These are phyloP conservation scores for Penicillium griseofulvum DNA, from an alignment of 2,329 filamentous ascomycete genomes.

Conservation along the genomic window DNA sequence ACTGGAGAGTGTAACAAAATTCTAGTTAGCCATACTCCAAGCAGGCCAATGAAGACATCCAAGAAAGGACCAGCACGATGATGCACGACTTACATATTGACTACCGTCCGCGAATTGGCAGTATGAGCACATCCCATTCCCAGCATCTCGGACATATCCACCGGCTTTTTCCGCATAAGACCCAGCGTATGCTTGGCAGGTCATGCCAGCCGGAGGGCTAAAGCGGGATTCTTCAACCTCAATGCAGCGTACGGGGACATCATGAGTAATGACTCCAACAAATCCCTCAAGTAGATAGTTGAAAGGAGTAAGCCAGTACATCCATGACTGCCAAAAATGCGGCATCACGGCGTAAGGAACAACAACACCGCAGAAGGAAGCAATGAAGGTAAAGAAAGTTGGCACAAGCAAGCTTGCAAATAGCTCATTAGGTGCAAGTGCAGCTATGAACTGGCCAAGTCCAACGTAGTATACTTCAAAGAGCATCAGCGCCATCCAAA, in stretches of 20 bases:
- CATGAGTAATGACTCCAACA: constrained; percentile 55
- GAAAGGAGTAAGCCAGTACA: constrained; percentile 68
- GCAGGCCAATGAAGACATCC: background rate
- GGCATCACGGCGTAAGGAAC: constrained; percentile 65
- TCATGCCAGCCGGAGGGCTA: constrained; percentile 56
- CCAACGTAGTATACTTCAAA: constrained; percentile 66
- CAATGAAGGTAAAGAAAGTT: constrained; percentile 66
- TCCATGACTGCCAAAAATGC: constrained; percentile 64
- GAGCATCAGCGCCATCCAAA: constrained; percentile 63
- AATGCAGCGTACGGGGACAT: constrained; percentile 56
- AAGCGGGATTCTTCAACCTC: constrained; percentile 61
- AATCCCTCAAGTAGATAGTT: constrained; percentile 65
- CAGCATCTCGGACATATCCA: constrained; percentile 60
- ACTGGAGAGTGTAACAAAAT: constrained; percentile 14
- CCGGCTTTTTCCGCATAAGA: constrained; percentile 54
- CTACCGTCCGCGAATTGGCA: constrained; percentile 63
- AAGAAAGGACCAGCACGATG: background rate
- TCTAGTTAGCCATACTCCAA: background rate
- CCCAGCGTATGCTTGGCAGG: constrained; percentile 60
- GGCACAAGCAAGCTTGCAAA: constrained; percentile 66
- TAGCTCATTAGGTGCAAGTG: constrained; percentile 64
- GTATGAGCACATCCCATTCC: constrained; percentile 59
- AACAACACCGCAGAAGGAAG: constrained; percentile 72
- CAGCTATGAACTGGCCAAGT: constrained; percentile 66
- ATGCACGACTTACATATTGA: constrained; percentile 50